These are phyloP conservation scores for Excoecaria cochinchinensis DNA, from an alignment of 345 rosid genomes.

Conservation along the genomic window DNA sequence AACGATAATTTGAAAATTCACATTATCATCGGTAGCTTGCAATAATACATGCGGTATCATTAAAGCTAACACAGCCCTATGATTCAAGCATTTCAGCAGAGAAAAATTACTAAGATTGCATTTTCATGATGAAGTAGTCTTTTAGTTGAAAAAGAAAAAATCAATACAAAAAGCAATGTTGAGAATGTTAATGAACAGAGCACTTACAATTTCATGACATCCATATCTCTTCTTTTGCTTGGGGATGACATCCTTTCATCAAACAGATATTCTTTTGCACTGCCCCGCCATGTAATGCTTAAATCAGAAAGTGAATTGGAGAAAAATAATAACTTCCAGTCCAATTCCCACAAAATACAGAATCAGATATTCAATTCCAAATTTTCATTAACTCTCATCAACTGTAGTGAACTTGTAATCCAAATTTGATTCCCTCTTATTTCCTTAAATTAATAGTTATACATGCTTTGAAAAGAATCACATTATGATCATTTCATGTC, in stretches of 20 bases:
- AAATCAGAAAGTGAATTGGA: not conserved
- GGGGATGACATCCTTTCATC: conserved; percentile 35
- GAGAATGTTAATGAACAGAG: not conserved
- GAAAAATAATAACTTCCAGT: not conserved
- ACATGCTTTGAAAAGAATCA: too few relatives aligned
- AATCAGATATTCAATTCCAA: not conserved
- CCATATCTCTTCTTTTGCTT: conserved; percentile 45
- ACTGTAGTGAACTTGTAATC: not conserved
- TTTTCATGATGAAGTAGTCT: not conserved
- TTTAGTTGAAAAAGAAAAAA: not conserved
- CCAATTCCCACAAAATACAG: not conserved
- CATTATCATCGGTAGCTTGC: too few relatives aligned
- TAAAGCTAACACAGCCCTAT: not conserved
- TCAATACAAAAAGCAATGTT: not conserved
- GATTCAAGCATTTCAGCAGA: too few relatives aligned
- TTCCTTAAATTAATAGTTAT: not conserved
- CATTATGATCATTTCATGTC: not conserved
- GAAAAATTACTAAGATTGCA: not conserved
- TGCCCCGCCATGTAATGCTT: not conserved
- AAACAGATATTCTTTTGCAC: not conserved
- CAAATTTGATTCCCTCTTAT: not conserved
- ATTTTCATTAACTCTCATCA: conserved; percentile 3
- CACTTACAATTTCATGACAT: conserved; percentile 39
- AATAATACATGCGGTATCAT: not conserved
- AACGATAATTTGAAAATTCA: not conserved